Base-by-base conservation (phyloP, 2,329 filamentous ascomycete genomes). In the Penicillium sclerotiorum region DNA sequence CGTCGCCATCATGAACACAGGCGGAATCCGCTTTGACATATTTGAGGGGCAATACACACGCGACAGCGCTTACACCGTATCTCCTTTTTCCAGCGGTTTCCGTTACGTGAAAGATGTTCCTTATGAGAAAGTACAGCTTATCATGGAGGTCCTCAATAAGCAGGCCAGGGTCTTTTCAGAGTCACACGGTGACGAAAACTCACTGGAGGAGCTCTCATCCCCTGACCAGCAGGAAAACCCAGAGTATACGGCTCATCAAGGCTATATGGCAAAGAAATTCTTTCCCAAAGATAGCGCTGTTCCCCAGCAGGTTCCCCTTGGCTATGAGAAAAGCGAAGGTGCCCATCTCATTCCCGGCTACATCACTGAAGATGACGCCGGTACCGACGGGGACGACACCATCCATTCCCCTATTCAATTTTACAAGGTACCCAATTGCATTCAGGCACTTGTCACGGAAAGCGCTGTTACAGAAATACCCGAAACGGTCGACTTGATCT, bases 1-100 rank as follows among this genome's bases (percentile, higher is more conserved):
- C 3, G 73, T 97, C 9, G 85, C 87, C 23, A 83, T 97, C 43
- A 79, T 89, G 48, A 99, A 99, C 71, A 96, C 90, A 0, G 94
- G 94, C 21, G 89, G 89, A 3, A 85, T 99, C 58, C 88, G 94
- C 37, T 99, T 97, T 70, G 94, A 99, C 69, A 89, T 99, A 53
- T 95, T 96, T 78, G 85, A 93, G 68, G 94, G 94, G 0, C 78
- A 86, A 0, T 97, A 97, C 65, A 97, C 94, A 0, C 84, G 85
- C 32, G 94, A 99, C 67, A 87, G 86, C 4, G 90, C 88, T 0
- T 97, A 85, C 66, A 86, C 93, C 32, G 80, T 97, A 22, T 95
- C 89, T 8, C 94, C 94, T 0, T 99, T 99, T 67, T 84, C 83
- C 2, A 95, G 87, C 69, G 83, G 81, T 1, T 88, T 96, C 69